A percentile compares a stretch with the other conserved stretches of the same genome.
phyloP scores from a whole-genome alignment of 202 grass and related monocot genomes.

The Setaria viridis region DNA sequence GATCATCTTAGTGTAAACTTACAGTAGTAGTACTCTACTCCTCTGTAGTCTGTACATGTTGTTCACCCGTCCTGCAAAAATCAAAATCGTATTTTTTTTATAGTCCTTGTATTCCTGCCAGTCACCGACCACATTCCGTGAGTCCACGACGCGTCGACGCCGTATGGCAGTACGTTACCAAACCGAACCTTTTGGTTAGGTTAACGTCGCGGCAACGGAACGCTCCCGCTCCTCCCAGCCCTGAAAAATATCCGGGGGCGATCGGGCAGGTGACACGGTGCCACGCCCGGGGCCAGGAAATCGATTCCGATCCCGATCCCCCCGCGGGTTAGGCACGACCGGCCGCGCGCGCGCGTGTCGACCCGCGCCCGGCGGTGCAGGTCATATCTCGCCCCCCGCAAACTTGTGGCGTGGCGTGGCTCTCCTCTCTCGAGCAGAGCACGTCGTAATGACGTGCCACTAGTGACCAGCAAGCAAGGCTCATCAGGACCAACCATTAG shows the following conservation, averaged over 20 bases:
- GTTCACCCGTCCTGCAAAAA: no score
- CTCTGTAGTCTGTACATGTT: no score
- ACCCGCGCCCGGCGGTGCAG: not conserved
- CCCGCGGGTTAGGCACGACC: not conserved
- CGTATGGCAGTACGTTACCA: not conserved
- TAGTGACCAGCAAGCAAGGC: not conserved
- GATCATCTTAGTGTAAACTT: no score
- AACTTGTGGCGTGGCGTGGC: conserved; percentile 11
- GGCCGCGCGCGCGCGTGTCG: not conserved
- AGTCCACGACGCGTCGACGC: no score
- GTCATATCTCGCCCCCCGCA: not conserved
- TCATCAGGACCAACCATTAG: not conserved
- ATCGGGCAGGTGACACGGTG: not conserved
- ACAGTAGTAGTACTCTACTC: no score
- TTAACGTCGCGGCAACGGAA: conserved; percentile 13
- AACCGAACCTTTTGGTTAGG: not conserved
- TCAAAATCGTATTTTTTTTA: no score
- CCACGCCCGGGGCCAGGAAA: not conserved
- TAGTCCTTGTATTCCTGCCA: no score
- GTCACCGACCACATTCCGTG: no score
- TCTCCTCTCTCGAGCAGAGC: not conserved
- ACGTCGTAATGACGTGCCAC: not conserved
- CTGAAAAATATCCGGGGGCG: conserved; percentile 6
- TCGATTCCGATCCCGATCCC: not conserved
- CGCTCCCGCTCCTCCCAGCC: not conserved